Evolutionary conservation across 371 early-diverging fungal species (phyloP), one percentile per base, ranked within the genome.

Genomic region (Nematocida sp.): DNA sequence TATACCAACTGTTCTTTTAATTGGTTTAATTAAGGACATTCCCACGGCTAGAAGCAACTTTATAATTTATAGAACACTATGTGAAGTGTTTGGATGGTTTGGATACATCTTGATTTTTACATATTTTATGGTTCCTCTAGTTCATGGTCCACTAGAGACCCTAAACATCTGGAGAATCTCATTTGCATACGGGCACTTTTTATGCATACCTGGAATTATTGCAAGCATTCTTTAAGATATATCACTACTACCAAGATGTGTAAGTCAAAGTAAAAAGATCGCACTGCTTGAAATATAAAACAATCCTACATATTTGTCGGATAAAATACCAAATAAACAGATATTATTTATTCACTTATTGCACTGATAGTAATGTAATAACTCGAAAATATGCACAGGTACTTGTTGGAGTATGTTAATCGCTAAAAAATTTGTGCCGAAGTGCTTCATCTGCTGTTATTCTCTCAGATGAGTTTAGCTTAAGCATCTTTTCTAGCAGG

Each of bases 381-480:
- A 2, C 33, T 2, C 33, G 33, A 33, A 33, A 33, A 33, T 33
- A 33, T 33, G 33, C 33, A 33, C 33, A 33, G 0, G 2, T 33
- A 33, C 33, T 33, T 33, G 2, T 33, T 33, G 33, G 33, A 33
- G 33, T 18, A 50, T 50, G 18, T 46, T 70, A 50, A 15, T 76
- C 69, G n/a, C 23, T 52, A 39, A 78, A 78, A 71, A 82, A 82
- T n/a, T 46, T 45, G 72, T 88, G 88, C 4, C 75, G 57, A 3
- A 88, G 70, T 6, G 88, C 87, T 50, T 86, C 85, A 9, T 83
- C 80, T 64, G 88, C 87, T 50, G 83, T 84, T 23, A 87, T 85
- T 74, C 88, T 71, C 39, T 82, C 76, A 4, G 74, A 66, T 33
- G 66, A 25, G 54, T 84, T 83, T 9, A 88, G 61, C 33, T 82